These are phyloP conservation scores for Wickerhamomyces silvicola DNA, from an alignment of 805 yeast species.

Conservation along the genomic window DNA sequence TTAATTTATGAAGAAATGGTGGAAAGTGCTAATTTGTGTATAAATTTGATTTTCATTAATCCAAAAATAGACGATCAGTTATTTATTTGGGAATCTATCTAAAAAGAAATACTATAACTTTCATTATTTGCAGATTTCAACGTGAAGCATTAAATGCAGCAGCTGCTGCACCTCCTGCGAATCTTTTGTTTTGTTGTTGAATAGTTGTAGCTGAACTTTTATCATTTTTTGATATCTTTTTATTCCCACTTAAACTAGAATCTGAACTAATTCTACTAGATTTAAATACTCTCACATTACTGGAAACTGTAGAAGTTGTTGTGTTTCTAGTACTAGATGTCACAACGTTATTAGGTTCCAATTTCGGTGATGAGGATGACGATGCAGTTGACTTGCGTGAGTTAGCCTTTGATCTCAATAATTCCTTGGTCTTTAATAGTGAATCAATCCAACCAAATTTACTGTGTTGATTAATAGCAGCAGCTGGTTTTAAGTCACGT, in stretches of 20 bases:
- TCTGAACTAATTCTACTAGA: too few relatives aligned
- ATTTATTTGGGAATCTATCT: too few relatives aligned
- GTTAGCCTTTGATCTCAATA: slow-evolving; percentile 27
- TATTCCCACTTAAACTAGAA: slow-evolving; percentile 1
- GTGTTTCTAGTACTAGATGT: slow-evolving; percentile 1
- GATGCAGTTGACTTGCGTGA: slow-evolving; percentile 3
- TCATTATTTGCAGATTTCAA: too few relatives aligned
- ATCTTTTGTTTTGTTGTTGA: slow-evolving; percentile 17
- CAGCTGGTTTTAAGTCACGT: slow-evolving; percentile 11
- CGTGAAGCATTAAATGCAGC: slow-evolving; percentile 24
- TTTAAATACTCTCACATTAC: neutral
- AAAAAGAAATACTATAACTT: too few relatives aligned
- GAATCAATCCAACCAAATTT: slow-evolving; percentile 65
- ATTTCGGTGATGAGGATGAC: slow-evolving; percentile 5
- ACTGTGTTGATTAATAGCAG: slow-evolving; percentile 36
- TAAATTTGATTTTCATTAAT: too few relatives aligned
- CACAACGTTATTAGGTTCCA: slow-evolving; percentile 1
- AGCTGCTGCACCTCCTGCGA: slow-evolving; percentile 30
- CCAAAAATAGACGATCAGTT: too few relatives aligned
- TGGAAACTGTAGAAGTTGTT: slow-evolving; percentile 4
- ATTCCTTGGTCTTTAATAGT: slow-evolving; percentile 56
- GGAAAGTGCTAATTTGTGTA: too few relatives aligned
- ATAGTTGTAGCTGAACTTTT: slow-evolving; percentile 12
- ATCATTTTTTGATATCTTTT: slow-evolving; percentile 6
- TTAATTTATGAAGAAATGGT: too few relatives aligned